Base-by-base conservation (phyloP, 164 flowering plant genomes). In the Piper longum region DNA sequence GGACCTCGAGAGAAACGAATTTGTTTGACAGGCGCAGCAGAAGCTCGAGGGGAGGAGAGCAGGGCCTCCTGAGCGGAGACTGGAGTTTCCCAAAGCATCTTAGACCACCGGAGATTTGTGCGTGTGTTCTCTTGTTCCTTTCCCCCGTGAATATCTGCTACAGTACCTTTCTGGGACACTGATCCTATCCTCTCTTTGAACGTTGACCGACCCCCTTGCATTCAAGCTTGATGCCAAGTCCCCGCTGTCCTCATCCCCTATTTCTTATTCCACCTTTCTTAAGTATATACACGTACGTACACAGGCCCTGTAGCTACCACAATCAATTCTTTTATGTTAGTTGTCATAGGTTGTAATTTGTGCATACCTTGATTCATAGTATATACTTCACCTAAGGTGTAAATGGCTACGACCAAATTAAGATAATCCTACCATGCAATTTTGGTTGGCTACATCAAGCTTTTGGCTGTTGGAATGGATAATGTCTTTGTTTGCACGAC, bases 401-500 rank as follows among this genome's bases (percentile, higher is more conserved):
- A 26, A 26, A 26, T 26, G 36, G 36, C 36, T 26, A 26, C 36
- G 36, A 26, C 36, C 36, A 1, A 26, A 26, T 26, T 26, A 26
- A 26, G 36, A 26, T 26, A 26, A 26, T 26, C 36, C 36, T 26
- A 0, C 36, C 36, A n/a, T 26, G 36, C 36, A 26, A 26, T 26
- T 26, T 2, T 26, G 36, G 36, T 26, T 26, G 36, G 36, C 36
- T 26, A 26, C 36, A 26, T 26, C 36, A 26, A 26, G 36, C 36
- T 26, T 26, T 65, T 42, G 64, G 48, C 64, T 62, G 11, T 7
- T 62, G 13, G 64, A 54, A 11, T 18, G 45, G 45, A 17, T 17
- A 62, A 36, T 26, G 64, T 41, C 64, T 48, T 48, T 62, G 11
- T 16, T 51, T 18, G 59, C 52, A 41, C 43, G 8, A 60, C 59